phyloP scores from a whole-genome alignment of 2,329 filamentous ascomycete species.

The Chalaropsis ovoidea region DNA sequence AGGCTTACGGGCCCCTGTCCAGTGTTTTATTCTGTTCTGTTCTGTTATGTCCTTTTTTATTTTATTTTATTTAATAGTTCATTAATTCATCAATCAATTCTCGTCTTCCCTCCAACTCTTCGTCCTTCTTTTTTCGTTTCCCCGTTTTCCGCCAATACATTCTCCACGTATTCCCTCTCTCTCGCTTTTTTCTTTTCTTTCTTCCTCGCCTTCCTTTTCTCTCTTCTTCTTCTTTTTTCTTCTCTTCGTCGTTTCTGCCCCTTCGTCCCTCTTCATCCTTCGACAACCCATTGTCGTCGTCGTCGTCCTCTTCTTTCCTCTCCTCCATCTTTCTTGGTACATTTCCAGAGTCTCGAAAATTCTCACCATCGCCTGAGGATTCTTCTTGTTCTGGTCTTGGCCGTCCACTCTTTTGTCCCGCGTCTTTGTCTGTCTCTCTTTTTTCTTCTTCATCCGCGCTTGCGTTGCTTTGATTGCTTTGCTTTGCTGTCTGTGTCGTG shows the following conservation, averaged over 20 bases:
- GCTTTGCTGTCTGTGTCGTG: background rate
- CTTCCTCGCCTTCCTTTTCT: slow-evolving; percentile 13
- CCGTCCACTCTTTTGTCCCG: slow-evolving; percentile 30
- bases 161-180: slow-evolving; percentile 2
- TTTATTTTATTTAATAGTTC: slow-evolving; percentile 16
- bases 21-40: background rate
- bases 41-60: background rate
- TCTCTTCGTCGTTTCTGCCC: slow-evolving; percentile 23
- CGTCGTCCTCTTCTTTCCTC: slow-evolving; percentile 11
- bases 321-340: slow-evolving; percentile 32
- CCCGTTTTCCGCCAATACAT: slow-evolving; percentile 9
- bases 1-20: background rate
- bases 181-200: background rate
- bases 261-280: slow-evolving; percentile 29
- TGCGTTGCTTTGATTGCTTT: slow-evolving; percentile 14
- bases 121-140: slow-evolving; percentile 1
- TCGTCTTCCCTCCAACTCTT: slow-evolving; percentile 5
- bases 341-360: slow-evolving; percentile 32
- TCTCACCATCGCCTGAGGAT: slow-evolving; percentile 38
- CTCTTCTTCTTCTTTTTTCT: slow-evolving; percentile 14
- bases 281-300: slow-evolving; percentile 30
- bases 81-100: background rate
- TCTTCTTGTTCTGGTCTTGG: slow-evolving; percentile 39
- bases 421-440: slow-evolving; percentile 22
- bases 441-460: slow-evolving; percentile 21